Percentiles rank a stretch among this genome's conserved stretches.
Conservation (phyloP, 768 basidiomycete species). For the Boletus pseudo-olivaceus region DNA sequence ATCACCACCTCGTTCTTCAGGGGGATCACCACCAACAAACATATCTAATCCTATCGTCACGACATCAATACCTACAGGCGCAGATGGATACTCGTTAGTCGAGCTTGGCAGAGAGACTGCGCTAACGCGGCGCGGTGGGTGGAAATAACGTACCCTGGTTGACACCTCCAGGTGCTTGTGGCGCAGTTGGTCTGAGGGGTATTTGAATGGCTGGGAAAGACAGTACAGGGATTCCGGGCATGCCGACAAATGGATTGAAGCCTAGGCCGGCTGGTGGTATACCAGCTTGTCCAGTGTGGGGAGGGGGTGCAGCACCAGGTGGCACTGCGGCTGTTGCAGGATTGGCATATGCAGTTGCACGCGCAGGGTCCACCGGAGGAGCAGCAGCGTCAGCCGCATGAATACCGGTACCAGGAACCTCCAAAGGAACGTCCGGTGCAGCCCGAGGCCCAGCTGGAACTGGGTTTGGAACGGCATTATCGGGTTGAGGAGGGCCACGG, state of each 20-base stretch:
- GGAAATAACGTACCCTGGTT: conserved; percentile 18
- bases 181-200: conserved; percentile 15
- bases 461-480: conserved; percentile 11
- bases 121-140: neutral
- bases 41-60: conserved; percentile 43
- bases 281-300: conserved; percentile 4
- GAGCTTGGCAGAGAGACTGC: conserved; percentile 17
- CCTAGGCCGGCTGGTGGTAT: conserved; percentile 6
- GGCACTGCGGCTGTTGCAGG: conserved; percentile 3
- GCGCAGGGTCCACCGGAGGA: neutral
- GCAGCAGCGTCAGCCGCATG: neutral
- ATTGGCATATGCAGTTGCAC: neutral
- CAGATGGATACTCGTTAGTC: conserved; percentile 14
- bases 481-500: conserved; percentile 13
- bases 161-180: conserved; percentile 9
- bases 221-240: conserved; percentile 25
- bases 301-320: neutral
- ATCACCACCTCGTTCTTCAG: conserved; percentile 8
- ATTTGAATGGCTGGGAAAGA: conserved; percentile 28
- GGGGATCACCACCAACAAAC: conserved; percentile 26
- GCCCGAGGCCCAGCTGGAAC: conserved; percentile 7
- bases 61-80: conserved; percentile 20
- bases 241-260: conserved; percentile 17
- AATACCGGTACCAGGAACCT: neutral
- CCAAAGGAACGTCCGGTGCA: conserved; percentile 8